A percentile compares a stretch with the other conserved stretches of the same genome.
phyloP scores from a whole-genome alignment of 2,329 filamentous ascomycete species.

The Lecanicillium sp. region DNA sequence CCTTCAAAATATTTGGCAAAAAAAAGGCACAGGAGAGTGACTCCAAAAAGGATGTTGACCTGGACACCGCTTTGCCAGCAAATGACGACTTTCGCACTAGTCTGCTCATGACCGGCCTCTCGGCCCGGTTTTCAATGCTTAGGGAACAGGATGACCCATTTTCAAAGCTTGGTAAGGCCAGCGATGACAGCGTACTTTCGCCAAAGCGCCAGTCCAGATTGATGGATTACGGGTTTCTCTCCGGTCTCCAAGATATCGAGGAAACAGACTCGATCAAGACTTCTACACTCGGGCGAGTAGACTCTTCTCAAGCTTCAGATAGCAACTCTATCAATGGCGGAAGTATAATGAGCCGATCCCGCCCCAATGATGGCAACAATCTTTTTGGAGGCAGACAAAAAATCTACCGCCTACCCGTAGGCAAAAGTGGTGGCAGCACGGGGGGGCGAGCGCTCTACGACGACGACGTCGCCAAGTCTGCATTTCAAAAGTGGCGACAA shows the following conservation, averaged over 20 bases:
- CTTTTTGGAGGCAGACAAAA: constrained; percentile 94
- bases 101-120: constrained; percentile 89
- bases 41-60: constrained; percentile 60
- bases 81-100: constrained; percentile 91
- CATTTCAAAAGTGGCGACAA: constrained; percentile 70
- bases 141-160: constrained; percentile 87
- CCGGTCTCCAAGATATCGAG: constrained; percentile 70
- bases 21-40: constrained; percentile 49
- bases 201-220: constrained; percentile 74
- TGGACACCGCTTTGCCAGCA: constrained; percentile 66
- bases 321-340: constrained; percentile 47
- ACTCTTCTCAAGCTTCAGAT: constrained; percentile 61
- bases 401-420: constrained; percentile 73
- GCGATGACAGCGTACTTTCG: constrained; percentile 85
- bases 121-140: constrained; percentile 93
- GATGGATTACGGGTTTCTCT: constrained; percentile 56
- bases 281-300: constrained; percentile 48
- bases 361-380: constrained; percentile 82
- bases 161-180: constrained; percentile 85
- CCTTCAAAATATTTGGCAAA: constrained; percentile 48
- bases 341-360: constrained; percentile 76
- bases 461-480: constrained; percentile 73
- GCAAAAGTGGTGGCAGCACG: constrained; percentile 40
- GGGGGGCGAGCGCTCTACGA: constrained; percentile 71
- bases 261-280: constrained; percentile 77